These are phyloP conservation scores for Fraxinus floribunda DNA, from an alignment of 305 asterid species.

Conservation along the genomic window DNA sequence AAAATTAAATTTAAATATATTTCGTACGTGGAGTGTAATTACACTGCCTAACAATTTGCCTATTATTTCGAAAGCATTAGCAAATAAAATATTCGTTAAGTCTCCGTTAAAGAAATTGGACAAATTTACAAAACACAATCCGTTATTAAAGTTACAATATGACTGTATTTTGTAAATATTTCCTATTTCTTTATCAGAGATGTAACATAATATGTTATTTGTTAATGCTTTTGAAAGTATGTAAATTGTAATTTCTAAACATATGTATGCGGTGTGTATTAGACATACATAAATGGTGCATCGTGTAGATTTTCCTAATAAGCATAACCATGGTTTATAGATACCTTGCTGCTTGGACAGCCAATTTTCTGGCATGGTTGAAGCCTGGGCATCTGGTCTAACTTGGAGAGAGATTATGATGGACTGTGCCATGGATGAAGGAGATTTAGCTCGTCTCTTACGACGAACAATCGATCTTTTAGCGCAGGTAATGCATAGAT, in stretches of 20 bases:
- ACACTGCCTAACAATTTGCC: not conserved
- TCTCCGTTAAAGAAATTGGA: not conserved
- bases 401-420: conserved; percentile 98
- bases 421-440: conserved; percentile 99
- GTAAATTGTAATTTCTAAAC: not conserved
- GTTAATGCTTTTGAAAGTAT: not conserved
- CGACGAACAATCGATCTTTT: conserved; percentile 86
- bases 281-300: not conserved
- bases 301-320: not conserved
- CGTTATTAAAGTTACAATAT: not conserved
- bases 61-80: not conserved
- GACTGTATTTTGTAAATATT: not conserved
- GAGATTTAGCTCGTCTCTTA: conserved; percentile 92
- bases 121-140: not conserved
- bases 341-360: conserved; percentile 90
- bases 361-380: conserved; percentile 95
- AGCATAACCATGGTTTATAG: conserved; percentile 36
- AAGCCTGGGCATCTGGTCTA: conserved; percentile 99
- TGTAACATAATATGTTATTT: not conserved
- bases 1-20: not conserved
- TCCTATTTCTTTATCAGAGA: not conserved
- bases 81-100: not conserved
- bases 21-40: not conserved
- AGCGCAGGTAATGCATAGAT: conserved; percentile 62
- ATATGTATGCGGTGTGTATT: not conserved